Percentiles rank a stretch among this genome's conserved stretches.
phyloP scores from a whole-genome alignment of 768 basidiomycete genomes.

The Phlebiopsis flavidoalba region DNA sequence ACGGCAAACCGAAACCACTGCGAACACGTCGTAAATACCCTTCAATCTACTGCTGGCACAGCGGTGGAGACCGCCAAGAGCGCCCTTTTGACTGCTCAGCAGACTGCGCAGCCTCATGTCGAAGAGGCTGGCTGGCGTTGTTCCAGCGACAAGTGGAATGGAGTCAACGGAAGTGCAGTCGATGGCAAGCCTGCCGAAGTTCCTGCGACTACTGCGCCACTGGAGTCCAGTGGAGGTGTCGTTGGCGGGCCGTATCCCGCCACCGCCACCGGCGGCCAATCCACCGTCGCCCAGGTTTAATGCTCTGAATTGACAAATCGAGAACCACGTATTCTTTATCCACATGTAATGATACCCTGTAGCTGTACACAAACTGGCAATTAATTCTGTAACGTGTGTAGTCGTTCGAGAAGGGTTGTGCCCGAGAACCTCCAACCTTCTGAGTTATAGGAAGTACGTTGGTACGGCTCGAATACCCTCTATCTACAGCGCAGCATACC shows the following conservation, averaged over 20 bases:
- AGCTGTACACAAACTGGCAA: not conserved
- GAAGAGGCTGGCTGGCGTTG: slow-evolving; percentile 6
- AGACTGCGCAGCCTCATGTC: slow-evolving; percentile 22
- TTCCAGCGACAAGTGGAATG: slow-evolving; percentile 6
- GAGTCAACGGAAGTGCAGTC: not conserved
- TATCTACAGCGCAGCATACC: not conserved
- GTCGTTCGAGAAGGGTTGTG: too few relatives aligned
- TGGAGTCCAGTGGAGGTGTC: slow-evolving; percentile 35
- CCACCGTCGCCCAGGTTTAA: not conserved
- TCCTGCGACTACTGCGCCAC: slow-evolving; percentile 34
- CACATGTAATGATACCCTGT: not conserved
- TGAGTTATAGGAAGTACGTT: too few relatives aligned
- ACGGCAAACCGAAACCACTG: not conserved
- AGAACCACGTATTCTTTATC: not conserved
- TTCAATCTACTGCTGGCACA: slow-evolving; percentile 30
- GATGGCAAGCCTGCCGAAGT: slow-evolving; percentile 16
- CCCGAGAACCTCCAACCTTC: too few relatives aligned
- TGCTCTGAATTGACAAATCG: not conserved
- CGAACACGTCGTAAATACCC: slow-evolving; percentile 22
- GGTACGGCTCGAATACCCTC: too few relatives aligned
- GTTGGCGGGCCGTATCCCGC: slow-evolving; percentile 25
- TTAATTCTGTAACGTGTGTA: not conserved
- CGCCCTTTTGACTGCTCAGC: slow-evolving; percentile 26
- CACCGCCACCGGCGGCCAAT: slow-evolving; percentile 11
- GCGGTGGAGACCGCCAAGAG: slow-evolving; percentile 28